Evolutionary conservation across 371 early-diverging fungal genomes (phyloP), one percentile per base, ranked within the genome.

Genomic region (Mortierella sp.): DNA sequence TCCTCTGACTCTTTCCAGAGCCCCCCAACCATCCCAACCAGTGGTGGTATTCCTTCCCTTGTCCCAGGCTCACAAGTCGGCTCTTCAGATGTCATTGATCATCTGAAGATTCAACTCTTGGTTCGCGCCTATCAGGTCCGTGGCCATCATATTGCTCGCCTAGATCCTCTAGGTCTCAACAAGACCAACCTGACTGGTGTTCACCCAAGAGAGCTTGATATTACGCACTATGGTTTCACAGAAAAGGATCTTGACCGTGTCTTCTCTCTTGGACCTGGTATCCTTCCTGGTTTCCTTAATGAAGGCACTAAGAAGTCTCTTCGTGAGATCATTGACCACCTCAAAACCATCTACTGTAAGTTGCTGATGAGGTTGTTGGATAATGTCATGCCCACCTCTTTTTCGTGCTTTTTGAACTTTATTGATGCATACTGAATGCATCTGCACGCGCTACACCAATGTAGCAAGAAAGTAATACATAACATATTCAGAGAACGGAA

Each of bases 51-150:
- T 13, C 88, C 94, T 35, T 85, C 83, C 26, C 75, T 92, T 37
- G 83, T 85, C 55, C 89, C 90, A 28, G 85, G 84, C 62, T 53
- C 66, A 23, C 70, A 77, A 37, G 72, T 62, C n/a, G 84, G 80
- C 19, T 83, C 87, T 22, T 86, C 89, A 34, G 94, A 94, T 62
- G 93, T 97, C 55, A 89, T 95, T 85, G 98, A 98, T 86, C 98
- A 98, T 84, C 91, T 98, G 92, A 98, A 98, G 88, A 93, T 98
- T 57, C 98, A 98, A 88, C 91, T 98, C n/a, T 83, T 98, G 67
- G 97, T 96, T 32, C 92, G 99, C 64, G 99, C 99, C 40, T 98
- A 96, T 85, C 97, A 99, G 85, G 96, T 94, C 54, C 94, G 98
- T 70, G 99, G 99, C 34, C 99, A 99, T 78, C 96, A 96, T 65